Conservation (phyloP, 495 filamentous ascomycete genomes). For the Podospora appendiculata region DNA sequence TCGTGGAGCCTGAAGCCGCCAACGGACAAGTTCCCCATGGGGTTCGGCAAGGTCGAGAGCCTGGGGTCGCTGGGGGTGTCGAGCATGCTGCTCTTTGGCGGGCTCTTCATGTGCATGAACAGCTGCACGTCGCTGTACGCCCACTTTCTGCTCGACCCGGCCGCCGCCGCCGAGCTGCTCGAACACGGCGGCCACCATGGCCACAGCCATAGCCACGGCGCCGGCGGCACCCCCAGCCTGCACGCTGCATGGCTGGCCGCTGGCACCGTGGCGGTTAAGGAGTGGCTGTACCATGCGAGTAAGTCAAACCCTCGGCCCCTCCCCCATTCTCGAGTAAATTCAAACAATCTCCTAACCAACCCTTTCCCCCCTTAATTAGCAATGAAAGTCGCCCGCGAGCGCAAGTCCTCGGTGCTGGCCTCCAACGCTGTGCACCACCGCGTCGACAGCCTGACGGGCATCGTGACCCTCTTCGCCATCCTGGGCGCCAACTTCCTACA, state of each 20-base stretch:
- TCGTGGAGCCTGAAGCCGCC: conserved; percentile 83
- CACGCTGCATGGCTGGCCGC: conserved; percentile 95
- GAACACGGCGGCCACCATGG: conserved; percentile 56
- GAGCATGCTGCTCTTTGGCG: conserved; percentile 77
- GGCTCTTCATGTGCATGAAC: conserved; percentile 82
- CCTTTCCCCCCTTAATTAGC: conserved; percentile 42
- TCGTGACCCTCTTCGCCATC: conserved; percentile 84
- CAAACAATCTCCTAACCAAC: not conserved
- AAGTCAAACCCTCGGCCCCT: conserved; percentile 30
- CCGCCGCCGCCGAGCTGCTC: conserved; percentile 48
- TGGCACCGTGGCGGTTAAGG: conserved; percentile 84
- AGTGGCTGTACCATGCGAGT: conserved; percentile 96
- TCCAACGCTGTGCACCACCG: conserved; percentile 96
- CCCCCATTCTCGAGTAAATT: not conserved
- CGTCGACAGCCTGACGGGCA: conserved; percentile 87
- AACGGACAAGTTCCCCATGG: conserved; percentile 71
- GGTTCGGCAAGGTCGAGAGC: conserved; percentile 96
- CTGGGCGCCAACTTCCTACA: conserved; percentile 78
- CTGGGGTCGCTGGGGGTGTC: conserved; percentile 90
- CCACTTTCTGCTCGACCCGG: conserved; percentile 69
- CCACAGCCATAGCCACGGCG: conserved; percentile 51
- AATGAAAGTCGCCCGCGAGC: conserved; percentile 91
- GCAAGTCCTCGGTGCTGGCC: conserved; percentile 92
- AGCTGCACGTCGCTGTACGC: conserved; percentile 66
- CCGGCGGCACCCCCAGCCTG: conserved; percentile 67